A percentile compares a stretch with the other conserved stretches of the same genome.
These are phyloP conservation scores for Malus sylvestris DNA, from an alignment of 306 rosid genomes.

Conservation along the genomic window DNA sequence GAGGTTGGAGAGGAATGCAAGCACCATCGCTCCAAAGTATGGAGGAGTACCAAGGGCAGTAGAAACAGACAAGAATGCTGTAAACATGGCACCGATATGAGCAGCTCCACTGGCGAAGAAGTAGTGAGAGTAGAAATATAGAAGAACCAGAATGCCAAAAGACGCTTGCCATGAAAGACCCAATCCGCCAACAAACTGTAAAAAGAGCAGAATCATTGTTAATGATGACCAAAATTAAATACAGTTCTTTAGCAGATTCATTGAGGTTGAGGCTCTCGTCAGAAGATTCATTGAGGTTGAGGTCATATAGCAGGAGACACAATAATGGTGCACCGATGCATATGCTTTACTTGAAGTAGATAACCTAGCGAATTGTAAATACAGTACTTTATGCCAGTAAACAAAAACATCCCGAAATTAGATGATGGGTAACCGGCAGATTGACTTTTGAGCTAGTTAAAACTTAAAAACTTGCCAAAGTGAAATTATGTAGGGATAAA, in stretches of 20 bases:
- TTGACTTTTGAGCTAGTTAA: neutral
- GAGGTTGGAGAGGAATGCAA: conserved; percentile 88
- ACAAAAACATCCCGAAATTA: neutral
- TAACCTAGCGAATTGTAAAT: neutral
- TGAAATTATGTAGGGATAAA: neutral
- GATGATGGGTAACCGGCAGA: neutral
- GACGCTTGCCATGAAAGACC: conserved; percentile 96
- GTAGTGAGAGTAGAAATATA: conserved; percentile 95
- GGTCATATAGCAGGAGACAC: neutral
- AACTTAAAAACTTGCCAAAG: neutral
- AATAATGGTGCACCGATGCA: neutral
- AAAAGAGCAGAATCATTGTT: conserved; percentile 7
- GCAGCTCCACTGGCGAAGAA: conserved; percentile 99
- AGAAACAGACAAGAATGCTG: conserved; percentile 97
- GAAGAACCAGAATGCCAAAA: conserved; percentile 90
- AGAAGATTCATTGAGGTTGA: neutral
- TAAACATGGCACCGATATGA: conserved; percentile 98
- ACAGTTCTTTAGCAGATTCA: no score
- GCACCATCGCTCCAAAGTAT: conserved; percentile 75
- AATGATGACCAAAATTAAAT: neutral
- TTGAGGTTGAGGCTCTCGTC: neutral
- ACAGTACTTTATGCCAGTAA: neutral
- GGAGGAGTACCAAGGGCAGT: conserved; percentile 97
- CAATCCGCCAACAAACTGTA: conserved; percentile 92
- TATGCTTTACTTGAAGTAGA: neutral